Conservation (phyloP, 805 yeast genomes). For the Kazachstania psychrophila region DNA sequence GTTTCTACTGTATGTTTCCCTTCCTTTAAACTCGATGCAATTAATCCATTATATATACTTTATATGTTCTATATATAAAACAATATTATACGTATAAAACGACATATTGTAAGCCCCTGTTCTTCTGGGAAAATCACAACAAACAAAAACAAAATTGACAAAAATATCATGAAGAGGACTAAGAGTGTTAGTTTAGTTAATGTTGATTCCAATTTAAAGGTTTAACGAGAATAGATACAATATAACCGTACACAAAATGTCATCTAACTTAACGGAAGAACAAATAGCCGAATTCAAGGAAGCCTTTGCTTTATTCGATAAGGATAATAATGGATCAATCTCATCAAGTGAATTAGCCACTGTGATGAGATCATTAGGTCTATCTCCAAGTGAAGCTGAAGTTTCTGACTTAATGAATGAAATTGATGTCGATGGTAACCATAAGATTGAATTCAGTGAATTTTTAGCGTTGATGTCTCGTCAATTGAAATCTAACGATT, state of each 20-base stretch:
- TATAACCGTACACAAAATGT: slow-evolving; percentile 12
- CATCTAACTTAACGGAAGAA: slow-evolving; percentile 74
- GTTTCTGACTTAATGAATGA: slow-evolving; percentile 95
- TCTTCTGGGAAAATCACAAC: not conserved
- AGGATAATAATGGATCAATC: slow-evolving; percentile 93
- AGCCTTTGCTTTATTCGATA: slow-evolving; percentile 94
- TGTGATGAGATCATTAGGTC: slow-evolving; percentile 98
- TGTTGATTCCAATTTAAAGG: too few species aligned
- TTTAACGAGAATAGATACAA: too few species aligned
- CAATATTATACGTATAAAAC: too few species aligned
- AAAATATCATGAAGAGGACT: too few species aligned
- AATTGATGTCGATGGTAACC: slow-evolving; percentile 92
- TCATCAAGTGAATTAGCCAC: slow-evolving; percentile 94
- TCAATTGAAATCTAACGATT: slow-evolving; percentile 92
- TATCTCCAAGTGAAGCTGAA: slow-evolving; percentile 93
- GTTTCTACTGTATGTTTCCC: too few species aligned
- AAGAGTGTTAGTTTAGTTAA: too few species aligned
- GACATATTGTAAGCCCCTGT: not conserved
- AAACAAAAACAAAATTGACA: not conserved
- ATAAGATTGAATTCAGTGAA: slow-evolving; percentile 74
- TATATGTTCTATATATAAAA: too few species aligned
- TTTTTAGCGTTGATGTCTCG: slow-evolving; percentile 81
- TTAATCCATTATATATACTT: too few species aligned
- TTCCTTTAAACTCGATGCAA: not conserved
- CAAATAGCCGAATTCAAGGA: slow-evolving; percentile 96